Percentiles rank a stretch among this genome's conserved stretches.
phyloP scores from a whole-genome alignment of 306 rosid genomes.

The Crataegus laevigata region DNA sequence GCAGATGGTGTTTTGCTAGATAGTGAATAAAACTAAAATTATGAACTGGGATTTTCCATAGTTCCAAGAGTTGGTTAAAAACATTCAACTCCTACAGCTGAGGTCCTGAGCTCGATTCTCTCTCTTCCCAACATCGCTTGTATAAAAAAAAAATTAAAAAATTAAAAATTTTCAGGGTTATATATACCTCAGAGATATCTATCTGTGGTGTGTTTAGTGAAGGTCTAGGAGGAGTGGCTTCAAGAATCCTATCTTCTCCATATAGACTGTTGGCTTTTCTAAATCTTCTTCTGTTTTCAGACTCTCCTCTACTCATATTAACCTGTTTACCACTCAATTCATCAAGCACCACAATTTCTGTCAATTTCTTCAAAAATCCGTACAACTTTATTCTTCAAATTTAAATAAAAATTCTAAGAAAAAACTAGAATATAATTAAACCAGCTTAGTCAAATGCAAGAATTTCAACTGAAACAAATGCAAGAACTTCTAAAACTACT shows the following conservation, averaged over 20 bases:
- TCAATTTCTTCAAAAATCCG: not conserved
- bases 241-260: slow-evolving; percentile 49
- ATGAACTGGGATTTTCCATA: not conserved
- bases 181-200: slow-evolving; percentile 41
- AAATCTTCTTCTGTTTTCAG: slow-evolving; percentile 38
- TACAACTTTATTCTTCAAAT: not conserved
- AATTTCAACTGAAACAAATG: too few species aligned
- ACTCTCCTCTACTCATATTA: slow-evolving; percentile 45
- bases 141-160: too few species aligned
- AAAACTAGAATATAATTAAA: not conserved
- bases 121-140: too few species aligned
- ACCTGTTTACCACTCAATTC: slow-evolving; percentile 10
- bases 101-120: not conserved
- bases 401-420: not conserved
- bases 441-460: not conserved
- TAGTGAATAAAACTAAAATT: not conserved
- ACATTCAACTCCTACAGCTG: not conserved
- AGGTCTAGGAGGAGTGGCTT: slow-evolving; percentile 17
- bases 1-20: not conserved
- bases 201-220: slow-evolving; percentile 30
- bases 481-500: too few species aligned
- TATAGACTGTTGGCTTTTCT: slow-evolving; percentile 39
- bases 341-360: not conserved
- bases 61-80: not conserved
- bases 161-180: not conserved